Conservation (phyloP, 23 red algal species). For the Cyanidium caldarium region DNA sequence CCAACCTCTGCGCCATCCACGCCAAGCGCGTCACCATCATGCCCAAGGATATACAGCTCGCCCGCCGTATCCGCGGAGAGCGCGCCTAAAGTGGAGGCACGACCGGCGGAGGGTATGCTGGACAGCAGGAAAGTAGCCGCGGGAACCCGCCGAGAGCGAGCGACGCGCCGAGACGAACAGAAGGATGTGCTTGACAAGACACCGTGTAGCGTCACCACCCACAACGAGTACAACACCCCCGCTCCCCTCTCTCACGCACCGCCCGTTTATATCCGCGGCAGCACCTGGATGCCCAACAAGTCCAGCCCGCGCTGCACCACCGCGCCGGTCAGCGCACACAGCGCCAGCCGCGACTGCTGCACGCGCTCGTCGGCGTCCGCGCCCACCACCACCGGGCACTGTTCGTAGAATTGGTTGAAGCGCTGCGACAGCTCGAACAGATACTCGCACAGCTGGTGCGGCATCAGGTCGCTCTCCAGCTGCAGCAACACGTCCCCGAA, state of each 20-base stretch:
- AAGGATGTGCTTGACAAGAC: too few relatives aligned
- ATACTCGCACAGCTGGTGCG: constrained; percentile 91
- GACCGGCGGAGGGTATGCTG: too few relatives aligned
- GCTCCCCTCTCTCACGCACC: too few relatives aligned
- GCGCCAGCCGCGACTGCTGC: constrained; percentile 49
- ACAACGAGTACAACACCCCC: too few relatives aligned
- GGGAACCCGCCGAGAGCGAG: too few relatives aligned
- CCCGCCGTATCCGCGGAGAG: constrained; percentile 18
- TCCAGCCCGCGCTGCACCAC: constrained; percentile 41
- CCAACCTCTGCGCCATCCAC: constrained; percentile 8
- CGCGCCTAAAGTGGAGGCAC: constrained; percentile 9
- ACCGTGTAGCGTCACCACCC: too few relatives aligned
- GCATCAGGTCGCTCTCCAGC: constrained; percentile 72
- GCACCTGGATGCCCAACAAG: constrained; percentile 69
- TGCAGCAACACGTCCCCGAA: constrained; percentile 56
- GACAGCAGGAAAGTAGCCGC: too few relatives aligned
- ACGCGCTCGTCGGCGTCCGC: constrained; percentile 35
- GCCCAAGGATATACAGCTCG: constrained; percentile 41
- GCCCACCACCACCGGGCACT: constrained; percentile 55
- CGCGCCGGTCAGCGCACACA: constrained; percentile 68
- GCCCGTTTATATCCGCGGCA: constrained; percentile 25
- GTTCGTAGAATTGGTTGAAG: constrained; percentile 98
- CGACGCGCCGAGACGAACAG: too few relatives aligned
- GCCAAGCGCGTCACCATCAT: constrained; percentile 29
- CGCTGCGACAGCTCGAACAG: constrained; percentile 44